Conservation (phyloP, 352 stramenopile species). For the Pilasporangium apinafurcum region DNA sequence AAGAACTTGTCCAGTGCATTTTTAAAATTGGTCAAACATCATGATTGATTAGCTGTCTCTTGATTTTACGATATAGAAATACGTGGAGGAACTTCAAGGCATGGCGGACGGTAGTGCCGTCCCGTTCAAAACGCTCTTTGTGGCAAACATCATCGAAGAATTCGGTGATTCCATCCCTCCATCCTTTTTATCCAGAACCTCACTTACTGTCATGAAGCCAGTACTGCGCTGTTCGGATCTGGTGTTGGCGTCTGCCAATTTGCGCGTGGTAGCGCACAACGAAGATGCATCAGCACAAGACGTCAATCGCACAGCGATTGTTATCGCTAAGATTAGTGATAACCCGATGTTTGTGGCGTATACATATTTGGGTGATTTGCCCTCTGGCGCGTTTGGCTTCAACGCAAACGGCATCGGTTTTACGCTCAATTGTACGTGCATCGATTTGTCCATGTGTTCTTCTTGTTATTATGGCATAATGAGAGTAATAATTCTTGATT, state of each 20-base stretch:
- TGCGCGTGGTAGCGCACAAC: slow-evolving; percentile 63
- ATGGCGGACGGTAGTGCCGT: slow-evolving; percentile 50
- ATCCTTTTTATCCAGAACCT: slow-evolving; percentile 27
- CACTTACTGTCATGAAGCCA: too few relatives aligned
- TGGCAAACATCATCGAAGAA: slow-evolving; percentile 73
- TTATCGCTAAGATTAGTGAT: slow-evolving; percentile 45
- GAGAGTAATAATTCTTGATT: not conserved
- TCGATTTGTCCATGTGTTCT: not conserved
- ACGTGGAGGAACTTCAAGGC: slow-evolving; percentile 58
- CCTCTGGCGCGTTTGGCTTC: slow-evolving; percentile 64
- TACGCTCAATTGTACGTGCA: slow-evolving; percentile 66
- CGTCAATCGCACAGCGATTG: slow-evolving; percentile 58
- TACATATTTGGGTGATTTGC: slow-evolving; percentile 70
- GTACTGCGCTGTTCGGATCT: slow-evolving; percentile 63
- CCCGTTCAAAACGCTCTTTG: slow-evolving; percentile 57
- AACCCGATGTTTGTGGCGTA: slow-evolving; percentile 58
- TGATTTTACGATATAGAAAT: slow-evolving; percentile 23
- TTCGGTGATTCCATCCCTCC: slow-evolving; percentile 51
- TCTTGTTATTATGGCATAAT: not conserved
- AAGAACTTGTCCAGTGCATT: too few relatives aligned
- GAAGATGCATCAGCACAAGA: slow-evolving; percentile 48
- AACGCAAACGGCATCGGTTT: slow-evolving; percentile 65
- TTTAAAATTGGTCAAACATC: not conserved
- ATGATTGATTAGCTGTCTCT: not conserved
- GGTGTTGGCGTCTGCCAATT: slow-evolving; percentile 31